These are phyloP conservation scores for Nemania diffusa DNA, from an alignment of 2,329 filamentous ascomycete species.

Conservation along the genomic window DNA sequence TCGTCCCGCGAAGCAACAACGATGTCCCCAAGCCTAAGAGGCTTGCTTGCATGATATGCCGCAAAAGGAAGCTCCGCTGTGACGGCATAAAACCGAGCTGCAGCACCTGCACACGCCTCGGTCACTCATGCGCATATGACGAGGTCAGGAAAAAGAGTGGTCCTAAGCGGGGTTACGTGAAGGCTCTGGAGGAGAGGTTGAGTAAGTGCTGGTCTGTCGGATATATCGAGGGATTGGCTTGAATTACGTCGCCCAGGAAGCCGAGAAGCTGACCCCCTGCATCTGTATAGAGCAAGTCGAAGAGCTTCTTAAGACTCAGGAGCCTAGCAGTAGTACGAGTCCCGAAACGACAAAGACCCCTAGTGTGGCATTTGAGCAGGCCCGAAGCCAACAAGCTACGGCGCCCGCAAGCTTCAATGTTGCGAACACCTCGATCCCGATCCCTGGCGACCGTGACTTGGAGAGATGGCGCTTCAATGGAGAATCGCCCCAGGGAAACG, in stretches of 20 bases:
- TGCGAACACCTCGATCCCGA: constrained; percentile 59
- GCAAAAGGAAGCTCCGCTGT: constrained; percentile 91
- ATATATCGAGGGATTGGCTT: background rate
- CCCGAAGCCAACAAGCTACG: constrained; percentile 48
- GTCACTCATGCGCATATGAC: constrained; percentile 89
- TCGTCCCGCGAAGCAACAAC: constrained; percentile 61
- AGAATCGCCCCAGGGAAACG: constrained; percentile 60
- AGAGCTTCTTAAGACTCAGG: constrained; percentile 85
- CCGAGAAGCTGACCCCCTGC: constrained; percentile 25
- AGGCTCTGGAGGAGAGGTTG: constrained; percentile 89
- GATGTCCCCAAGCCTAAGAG: constrained; percentile 84
- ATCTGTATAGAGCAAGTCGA: constrained; percentile 82
- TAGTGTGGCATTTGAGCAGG: constrained; percentile 48
- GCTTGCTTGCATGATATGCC: constrained; percentile 92
- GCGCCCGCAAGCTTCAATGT: constrained; percentile 55
- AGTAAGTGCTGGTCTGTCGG: constrained; percentile 66
- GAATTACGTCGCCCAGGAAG: background rate
- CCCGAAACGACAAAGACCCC: constrained; percentile 53
- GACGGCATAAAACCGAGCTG: constrained; percentile 87
- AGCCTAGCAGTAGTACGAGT: constrained; percentile 55
- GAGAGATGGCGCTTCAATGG: constrained; percentile 66
- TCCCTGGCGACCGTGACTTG: constrained; percentile 59
- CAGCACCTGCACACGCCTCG: constrained; percentile 86
- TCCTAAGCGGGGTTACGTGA: constrained; percentile 93
- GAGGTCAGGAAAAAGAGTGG: constrained; percentile 94